Evolutionary conservation across 805 yeast species (phyloP), one percentile per base, ranked within the genome.

Genomic region (Yarrowia deformans): DNA sequence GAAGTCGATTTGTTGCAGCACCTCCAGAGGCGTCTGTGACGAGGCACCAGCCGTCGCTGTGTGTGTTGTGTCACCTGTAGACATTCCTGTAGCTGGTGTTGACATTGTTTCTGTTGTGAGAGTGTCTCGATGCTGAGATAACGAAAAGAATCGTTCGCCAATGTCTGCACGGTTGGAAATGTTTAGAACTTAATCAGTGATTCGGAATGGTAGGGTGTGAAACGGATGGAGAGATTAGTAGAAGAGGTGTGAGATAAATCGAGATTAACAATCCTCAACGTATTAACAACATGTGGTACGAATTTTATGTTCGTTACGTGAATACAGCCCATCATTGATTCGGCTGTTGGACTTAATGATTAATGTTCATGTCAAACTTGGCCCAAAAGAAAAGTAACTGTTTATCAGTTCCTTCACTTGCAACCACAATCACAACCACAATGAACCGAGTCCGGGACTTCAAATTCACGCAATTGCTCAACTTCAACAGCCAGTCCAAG

Each of bases 401-500:
- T 23, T 23, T n/a, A 13, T 39, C 43, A 40, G 14, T 23, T 8
- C 4, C 23, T 32, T 7, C 19, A 9, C 50, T 6, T 32, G 12
- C 23, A 19, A 34, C 29, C 40, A 34, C 29, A 29, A 40, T 18
- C 8, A 40, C 8, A 10, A 39, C 42, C 6, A 56, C 48, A 3
- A 56, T 56, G 63, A 56, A 56, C 48, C 23, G 48, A 29, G 55
- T 63, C 16, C 35, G 68, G 7, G 45, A 48, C 13, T 63, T 63
- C 29, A 19, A n/a, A 48, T 63, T 63, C 56, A 49, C 37, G 16
- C 45, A 63, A 40, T 37, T 63, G 37, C 56, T 63, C 45, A 63
- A 63, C 48, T 63, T 63, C 68, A 63, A 49, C 46, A 48, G 97
- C 0, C 88, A 86, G 73, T 81, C 87, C 7, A 95, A 94, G 75